phyloP scores from a whole-genome alignment of 2,329 filamentous ascomycete species.

The Ophiostoma triangulosporum region DNA sequence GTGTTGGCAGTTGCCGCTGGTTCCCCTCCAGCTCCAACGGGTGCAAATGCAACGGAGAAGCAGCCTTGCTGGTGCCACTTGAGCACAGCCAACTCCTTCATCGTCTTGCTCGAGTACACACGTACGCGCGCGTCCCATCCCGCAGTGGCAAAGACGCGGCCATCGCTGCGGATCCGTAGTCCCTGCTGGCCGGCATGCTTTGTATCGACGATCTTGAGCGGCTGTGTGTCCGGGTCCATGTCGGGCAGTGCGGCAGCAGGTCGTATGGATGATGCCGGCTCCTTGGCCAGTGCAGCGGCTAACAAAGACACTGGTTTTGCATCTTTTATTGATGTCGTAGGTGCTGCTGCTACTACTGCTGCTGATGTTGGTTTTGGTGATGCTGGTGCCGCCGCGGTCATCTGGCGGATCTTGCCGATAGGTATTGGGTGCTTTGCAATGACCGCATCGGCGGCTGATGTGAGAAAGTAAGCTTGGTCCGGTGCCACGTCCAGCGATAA shows the following conservation, averaged over 20 bases:
- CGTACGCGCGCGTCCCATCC: constrained; percentile 80
- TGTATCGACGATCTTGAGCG: constrained; percentile 55
- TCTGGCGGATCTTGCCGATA: constrained; percentile 14
- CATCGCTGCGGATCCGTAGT: constrained; percentile 63
- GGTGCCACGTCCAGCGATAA: constrained; percentile 54
- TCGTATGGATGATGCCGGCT: neutral
- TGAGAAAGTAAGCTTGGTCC: constrained; percentile 48
- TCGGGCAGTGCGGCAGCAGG: neutral
- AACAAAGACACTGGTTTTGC: constrained; percentile 17
- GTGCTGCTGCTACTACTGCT: neutral
- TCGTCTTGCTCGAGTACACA: constrained; percentile 65
- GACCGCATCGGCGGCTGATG: constrained; percentile 69
- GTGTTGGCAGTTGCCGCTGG: neutral
- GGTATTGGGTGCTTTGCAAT: constrained; percentile 62
- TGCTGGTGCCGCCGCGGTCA: neutral
- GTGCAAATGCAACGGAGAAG: constrained; percentile 65
- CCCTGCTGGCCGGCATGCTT: constrained; percentile 86
- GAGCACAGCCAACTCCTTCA: constrained; percentile 80
- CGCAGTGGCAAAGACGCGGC: constrained; percentile 72
- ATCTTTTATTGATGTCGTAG: neutral
- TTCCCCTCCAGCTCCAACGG: constrained; percentile 17
- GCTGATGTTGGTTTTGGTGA: neutral
- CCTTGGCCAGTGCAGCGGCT: constrained; percentile 17
- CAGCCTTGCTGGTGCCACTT: constrained; percentile 91
- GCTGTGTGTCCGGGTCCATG: constrained; percentile 24